Conservation (phyloP, 2,329 filamentous ascomycete species). For the Pseudocercospora musae region DNA sequence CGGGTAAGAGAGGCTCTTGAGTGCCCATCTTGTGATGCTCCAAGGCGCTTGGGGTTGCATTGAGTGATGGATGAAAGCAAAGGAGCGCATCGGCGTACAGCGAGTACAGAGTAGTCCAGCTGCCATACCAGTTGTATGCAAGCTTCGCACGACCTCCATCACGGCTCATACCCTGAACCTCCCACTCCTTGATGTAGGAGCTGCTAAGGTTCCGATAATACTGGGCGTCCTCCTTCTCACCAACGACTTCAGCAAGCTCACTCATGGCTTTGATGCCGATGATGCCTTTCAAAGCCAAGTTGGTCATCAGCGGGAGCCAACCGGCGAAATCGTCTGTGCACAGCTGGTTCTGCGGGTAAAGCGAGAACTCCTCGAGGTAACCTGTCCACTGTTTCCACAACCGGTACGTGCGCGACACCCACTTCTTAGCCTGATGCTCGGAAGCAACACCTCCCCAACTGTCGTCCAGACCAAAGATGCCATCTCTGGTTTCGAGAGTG, state of each 20-base stretch:
- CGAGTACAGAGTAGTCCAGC: constrained; percentile 83
- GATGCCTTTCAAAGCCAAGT: constrained; percentile 79
- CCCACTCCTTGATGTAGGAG: constrained; percentile 70
- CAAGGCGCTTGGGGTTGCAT: constrained; percentile 12
- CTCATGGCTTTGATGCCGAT: constrained; percentile 78
- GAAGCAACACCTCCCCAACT: constrained; percentile 57
- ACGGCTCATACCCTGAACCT: constrained; percentile 65
- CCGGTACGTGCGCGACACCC: constrained; percentile 66
- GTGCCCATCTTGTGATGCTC: constrained; percentile 8
- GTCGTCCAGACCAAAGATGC: constrained; percentile 58
- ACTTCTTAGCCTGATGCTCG: constrained; percentile 57
- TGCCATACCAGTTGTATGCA: constrained; percentile 74
- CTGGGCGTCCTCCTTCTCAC: constrained; percentile 54
- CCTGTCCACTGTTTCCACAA: constrained; percentile 75
- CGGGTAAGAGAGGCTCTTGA: constrained; percentile 21
- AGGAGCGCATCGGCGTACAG: constrained; percentile 76
- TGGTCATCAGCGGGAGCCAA: constrained; percentile 73
- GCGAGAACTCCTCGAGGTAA: constrained; percentile 71
- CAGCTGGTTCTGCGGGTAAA: constrained; percentile 73
- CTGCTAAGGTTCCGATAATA: constrained; percentile 60
- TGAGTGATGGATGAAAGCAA: constrained; percentile 64
- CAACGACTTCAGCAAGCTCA: constrained; percentile 62
- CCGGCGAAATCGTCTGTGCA: constrained; percentile 84
- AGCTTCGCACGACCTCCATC: constrained; percentile 71
- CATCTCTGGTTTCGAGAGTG: constrained; percentile 48